Evolutionary conservation across 805 yeast species (phyloP), one percentile per base, ranked within the genome.

Genomic region (Ogataea glucozyma): DNA sequence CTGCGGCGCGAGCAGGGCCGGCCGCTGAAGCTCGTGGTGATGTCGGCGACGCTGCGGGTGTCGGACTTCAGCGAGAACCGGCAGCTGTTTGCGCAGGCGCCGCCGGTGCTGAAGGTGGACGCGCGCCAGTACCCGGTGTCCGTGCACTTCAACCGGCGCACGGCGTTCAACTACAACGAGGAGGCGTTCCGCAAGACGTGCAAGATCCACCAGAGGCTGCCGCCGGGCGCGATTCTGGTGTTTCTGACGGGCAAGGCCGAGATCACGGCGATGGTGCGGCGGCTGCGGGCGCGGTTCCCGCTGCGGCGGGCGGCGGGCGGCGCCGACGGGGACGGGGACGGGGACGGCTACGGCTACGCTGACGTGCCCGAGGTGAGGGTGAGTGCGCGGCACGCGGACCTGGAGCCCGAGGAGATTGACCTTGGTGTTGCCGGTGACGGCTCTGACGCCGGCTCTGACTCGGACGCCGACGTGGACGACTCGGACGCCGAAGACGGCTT

Each of bases 11-110:
- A 76, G 48, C 73, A 77, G 38, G 71, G 72, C 55, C 78, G 74
- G 48, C 89, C 85, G 10, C 70, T 93, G 46, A 93, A 91, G 61
- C 66, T 93, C 45, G 77, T 93, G 20, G 83, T 93, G 54, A 93
- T 93, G 99, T 90, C 98, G 32, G 99, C 99, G 13, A 93, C 99
- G 0, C 73, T 93, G 46, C 74, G 98, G 55, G 98, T 93, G 1
- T 68, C 91, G 12, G 99, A 93, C 62, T 93, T 93, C 59, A 80
- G 96, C 40, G 95, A 89, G 56, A 93, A 93, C 62, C 60, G 65
- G 12, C 65, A 73, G 2, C 68, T 95, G 23, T 93, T 95, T 57
- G 64, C 72, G 13, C 54, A 58, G 0, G 81, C 86, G 0, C 99
- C 99, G 1, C 99, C 99, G 2, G 78, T 95, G 26, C 66, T 95